These are phyloP conservation scores for Solanum bukasovii DNA, from an alignment of 257 asterid species.

Conservation along the genomic window DNA sequence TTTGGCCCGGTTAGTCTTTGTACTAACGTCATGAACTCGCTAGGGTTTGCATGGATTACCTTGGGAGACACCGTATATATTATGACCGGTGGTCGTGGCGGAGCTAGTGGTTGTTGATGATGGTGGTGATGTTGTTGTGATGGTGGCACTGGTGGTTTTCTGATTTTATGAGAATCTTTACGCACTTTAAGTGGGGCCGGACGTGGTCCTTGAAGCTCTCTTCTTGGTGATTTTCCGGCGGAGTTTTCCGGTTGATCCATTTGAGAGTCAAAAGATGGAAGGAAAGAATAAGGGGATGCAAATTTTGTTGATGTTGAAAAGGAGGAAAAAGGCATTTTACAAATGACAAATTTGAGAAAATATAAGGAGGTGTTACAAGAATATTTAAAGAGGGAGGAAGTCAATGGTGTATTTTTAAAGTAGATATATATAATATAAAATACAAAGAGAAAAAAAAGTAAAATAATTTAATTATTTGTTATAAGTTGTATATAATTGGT, in stretches of 20 bases:
- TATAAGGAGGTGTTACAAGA: background rate
- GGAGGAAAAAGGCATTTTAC: constrained; percentile 11
- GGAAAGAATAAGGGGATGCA: background rate
- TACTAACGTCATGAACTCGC: constrained; percentile 92
- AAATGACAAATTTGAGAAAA: constrained; percentile 1
- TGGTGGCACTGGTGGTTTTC: constrained; percentile 64
- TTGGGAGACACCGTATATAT: constrained; percentile 93
- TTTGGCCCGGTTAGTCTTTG: constrained; percentile 77
- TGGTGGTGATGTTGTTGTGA: constrained; percentile 4
- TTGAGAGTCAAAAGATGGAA: background rate
- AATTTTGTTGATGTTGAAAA: background rate
- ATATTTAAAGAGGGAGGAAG: constrained; percentile 11
- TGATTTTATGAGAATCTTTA: constrained; percentile 78
- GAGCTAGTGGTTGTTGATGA: constrained; percentile 16
- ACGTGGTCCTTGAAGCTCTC: constrained; percentile 84
- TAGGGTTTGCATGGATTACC: constrained; percentile 88
- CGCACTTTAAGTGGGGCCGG: constrained; percentile 71
- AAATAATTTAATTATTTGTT: background rate
- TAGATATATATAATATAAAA: background rate
- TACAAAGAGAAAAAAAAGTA: background rate
- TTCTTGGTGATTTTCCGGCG: constrained; percentile 44
- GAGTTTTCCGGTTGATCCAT: constrained; percentile 46
- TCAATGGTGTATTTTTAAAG: constrained; percentile 30
- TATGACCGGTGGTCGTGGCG: constrained; percentile 75
- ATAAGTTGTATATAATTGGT: constrained; percentile 6